Percentiles rank a stretch among this genome's conserved stretches.
These are phyloP conservation scores for Pleurotus citrinopileatus DNA, from an alignment of 768 basidiomycete species.

Conservation along the genomic window DNA sequence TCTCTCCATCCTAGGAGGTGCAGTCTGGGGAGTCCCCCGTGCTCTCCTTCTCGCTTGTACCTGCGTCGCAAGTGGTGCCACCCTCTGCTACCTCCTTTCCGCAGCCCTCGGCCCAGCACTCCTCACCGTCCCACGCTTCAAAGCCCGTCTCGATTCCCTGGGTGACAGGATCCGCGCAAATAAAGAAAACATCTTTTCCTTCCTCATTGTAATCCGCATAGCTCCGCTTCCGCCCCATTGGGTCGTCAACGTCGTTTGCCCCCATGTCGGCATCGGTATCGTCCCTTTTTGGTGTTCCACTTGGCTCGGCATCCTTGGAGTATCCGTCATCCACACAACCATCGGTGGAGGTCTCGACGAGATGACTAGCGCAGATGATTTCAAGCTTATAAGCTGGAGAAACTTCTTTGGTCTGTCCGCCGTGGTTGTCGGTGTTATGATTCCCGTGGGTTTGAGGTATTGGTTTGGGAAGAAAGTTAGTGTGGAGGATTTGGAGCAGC, in stretches of 20 bases:
- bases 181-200: conserved; percentile 84
- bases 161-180: conserved; percentile 72
- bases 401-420: conserved; percentile 86
- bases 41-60: conserved; percentile 90
- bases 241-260: conserved; percentile 91
- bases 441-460: conserved; percentile 86
- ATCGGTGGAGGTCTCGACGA: conserved; percentile 92
- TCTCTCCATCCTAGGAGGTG: conserved; percentile 92
- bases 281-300: conserved; percentile 89
- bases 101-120: conserved; percentile 91
- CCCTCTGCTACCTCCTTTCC: conserved; percentile 90
- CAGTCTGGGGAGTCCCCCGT: conserved; percentile 86
- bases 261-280: conserved; percentile 86
- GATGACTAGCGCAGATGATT: conserved; percentile 93
- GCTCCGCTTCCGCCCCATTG: conserved; percentile 95
- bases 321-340: conserved; percentile 91
- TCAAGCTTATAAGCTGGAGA: conserved; percentile 88
- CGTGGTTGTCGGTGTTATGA: conserved; percentile 88
- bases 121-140: conserved; percentile 83
- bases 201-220: conserved; percentile 92
- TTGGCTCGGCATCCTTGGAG: conserved; percentile 87
- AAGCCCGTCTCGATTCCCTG: conserved; percentile 80
- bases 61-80: conserved; percentile 88
- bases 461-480: conserved; percentile 67
- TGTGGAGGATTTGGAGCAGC: conserved; percentile 32